A percentile compares a stretch with the other conserved stretches of the same genome.
Conservation (phyloP, 371 early-diverging fungal genomes). For the Enterocytospora artemiae region DNA sequence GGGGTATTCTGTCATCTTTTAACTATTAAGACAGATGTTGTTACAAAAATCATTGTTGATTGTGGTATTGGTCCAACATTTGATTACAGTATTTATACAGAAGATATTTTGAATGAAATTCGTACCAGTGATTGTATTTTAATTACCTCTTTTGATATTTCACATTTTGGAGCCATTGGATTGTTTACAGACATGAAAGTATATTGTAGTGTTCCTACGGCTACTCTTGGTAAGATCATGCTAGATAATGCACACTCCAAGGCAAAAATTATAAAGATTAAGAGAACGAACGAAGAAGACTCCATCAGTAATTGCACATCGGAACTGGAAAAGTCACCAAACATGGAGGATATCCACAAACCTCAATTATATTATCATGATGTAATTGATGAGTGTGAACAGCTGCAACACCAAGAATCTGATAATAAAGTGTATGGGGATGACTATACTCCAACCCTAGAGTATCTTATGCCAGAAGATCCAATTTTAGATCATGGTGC, state of each 20-base stretch:
- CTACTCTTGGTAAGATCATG: constrained; percentile 78
- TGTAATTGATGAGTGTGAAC: too few species aligned
- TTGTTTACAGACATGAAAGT: constrained; percentile 70
- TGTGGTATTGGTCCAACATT: constrained; percentile 49
- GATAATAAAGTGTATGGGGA: too few species aligned
- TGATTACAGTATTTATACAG: constrained; percentile 28
- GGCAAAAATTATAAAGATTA: constrained; percentile 59
- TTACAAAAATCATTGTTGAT: constrained; percentile 54
- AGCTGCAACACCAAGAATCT: too few species aligned
- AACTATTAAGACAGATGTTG: constrained; percentile 25
- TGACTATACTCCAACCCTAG: too few species aligned
- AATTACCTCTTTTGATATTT: constrained; percentile 72
- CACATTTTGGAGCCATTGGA: constrained; percentile 75
- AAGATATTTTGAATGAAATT: constrained; percentile 23
- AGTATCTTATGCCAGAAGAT: too few species aligned
- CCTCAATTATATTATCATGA: too few species aligned
- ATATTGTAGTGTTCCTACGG: constrained; percentile 75
- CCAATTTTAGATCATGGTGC: too few species aligned
- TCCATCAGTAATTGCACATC: neutral
- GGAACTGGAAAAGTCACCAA: too few species aligned
- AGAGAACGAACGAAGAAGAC: neutral
- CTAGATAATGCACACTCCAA: constrained; percentile 64
- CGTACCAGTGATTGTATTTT: constrained; percentile 75
- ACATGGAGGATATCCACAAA: too few species aligned
- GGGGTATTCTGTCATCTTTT: constrained; percentile 47